phyloP scores from a whole-genome alignment of 2,329 filamentous ascomycete genomes.

The Aspergillus sojae region DNA sequence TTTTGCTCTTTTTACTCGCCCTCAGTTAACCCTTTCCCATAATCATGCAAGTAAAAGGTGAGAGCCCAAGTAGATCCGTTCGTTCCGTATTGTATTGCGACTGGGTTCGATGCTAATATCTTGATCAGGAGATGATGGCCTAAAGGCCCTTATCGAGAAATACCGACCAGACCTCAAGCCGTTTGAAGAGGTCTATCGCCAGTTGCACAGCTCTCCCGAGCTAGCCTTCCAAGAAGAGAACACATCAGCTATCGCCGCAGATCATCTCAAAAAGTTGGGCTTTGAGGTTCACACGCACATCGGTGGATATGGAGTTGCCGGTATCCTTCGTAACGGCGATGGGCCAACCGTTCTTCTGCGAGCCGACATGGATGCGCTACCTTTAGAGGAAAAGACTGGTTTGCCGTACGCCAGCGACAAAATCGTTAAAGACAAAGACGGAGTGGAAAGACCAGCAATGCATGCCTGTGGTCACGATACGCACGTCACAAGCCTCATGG shows the following conservation, averaged over 20 bases:
- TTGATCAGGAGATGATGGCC: not conserved
- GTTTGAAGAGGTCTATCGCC: slow-evolving; percentile 59
- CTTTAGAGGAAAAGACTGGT: slow-evolving; percentile 58
- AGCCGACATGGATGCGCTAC: slow-evolving; percentile 65
- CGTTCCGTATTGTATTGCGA: not conserved
- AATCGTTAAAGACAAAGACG: slow-evolving; percentile 48
- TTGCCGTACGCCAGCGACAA: slow-evolving; percentile 58
- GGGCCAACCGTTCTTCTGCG: slow-evolving; percentile 61
- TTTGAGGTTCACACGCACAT: slow-evolving; percentile 56
- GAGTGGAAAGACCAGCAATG: slow-evolving; percentile 60
- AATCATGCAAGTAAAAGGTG: not conserved
- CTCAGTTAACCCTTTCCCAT: not conserved
- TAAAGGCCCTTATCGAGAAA: slow-evolving; percentile 30
- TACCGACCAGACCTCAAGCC: slow-evolving; percentile 46
- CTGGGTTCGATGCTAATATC: not conserved
- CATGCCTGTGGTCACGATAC: slow-evolving; percentile 71
- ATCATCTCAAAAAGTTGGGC: slow-evolving; percentile 40
- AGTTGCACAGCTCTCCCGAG: slow-evolving; percentile 59
- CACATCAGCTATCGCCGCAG: slow-evolving; percentile 51
- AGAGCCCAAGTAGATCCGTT: not conserved
- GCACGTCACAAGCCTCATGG: slow-evolving; percentile 63
- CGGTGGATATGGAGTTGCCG: slow-evolving; percentile 62
- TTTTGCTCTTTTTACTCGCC: not conserved
- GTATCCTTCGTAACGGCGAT: slow-evolving; percentile 57
- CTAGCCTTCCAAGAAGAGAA: slow-evolving; percentile 58